A percentile compares a stretch with the other conserved stretches of the same genome.
Evolutionary conservation across 371 early-diverging fungal species (phyloP).

Genomic region (Mortierella sp.): DNA sequence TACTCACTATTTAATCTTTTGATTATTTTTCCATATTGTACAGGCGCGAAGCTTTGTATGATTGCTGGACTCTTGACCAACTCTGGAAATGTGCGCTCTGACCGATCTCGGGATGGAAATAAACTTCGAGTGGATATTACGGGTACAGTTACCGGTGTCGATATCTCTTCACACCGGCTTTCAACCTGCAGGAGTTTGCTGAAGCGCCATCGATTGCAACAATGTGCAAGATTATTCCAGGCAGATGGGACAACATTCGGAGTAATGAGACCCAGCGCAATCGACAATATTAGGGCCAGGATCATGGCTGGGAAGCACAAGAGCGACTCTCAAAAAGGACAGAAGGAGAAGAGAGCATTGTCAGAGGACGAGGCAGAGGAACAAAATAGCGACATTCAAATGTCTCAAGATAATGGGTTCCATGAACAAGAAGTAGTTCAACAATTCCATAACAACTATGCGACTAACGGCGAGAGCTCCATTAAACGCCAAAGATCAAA

Average conservation of each 20-base stretch:
- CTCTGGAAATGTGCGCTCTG: constrained; percentile 52
- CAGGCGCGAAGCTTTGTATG: constrained; percentile 87
- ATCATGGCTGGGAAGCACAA: constrained; percentile 34
- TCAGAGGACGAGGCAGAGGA: constrained; percentile 10
- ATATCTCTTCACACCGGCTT: constrained; percentile 80
- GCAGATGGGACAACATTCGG: constrained; percentile 89
- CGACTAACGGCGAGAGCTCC: constrained; percentile 12
- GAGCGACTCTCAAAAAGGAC: neutral
- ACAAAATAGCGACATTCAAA: neutral
- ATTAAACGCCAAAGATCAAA: constrained; percentile 29
- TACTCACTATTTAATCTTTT: neutral
- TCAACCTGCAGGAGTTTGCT: constrained; percentile 77
- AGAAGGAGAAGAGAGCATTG: constrained; percentile 16
- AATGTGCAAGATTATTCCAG: constrained; percentile 71
- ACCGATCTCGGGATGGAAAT: constrained; percentile 28
- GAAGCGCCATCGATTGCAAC: constrained; percentile 74
- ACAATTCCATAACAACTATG: constrained; percentile 22
- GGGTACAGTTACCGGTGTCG: constrained; percentile 95
- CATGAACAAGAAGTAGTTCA: constrained; percentile 4
- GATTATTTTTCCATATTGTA: neutral
- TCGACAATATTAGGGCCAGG: constrained; percentile 60
- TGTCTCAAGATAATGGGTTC: neutral
- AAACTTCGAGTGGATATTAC: constrained; percentile 44
- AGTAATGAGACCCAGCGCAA: constrained; percentile 75
- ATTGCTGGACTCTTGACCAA: constrained; percentile 76